Evolutionary conservation across 192 early-diverging fungal genomes (phyloP).

Genomic region (Coemansia sp.): DNA sequence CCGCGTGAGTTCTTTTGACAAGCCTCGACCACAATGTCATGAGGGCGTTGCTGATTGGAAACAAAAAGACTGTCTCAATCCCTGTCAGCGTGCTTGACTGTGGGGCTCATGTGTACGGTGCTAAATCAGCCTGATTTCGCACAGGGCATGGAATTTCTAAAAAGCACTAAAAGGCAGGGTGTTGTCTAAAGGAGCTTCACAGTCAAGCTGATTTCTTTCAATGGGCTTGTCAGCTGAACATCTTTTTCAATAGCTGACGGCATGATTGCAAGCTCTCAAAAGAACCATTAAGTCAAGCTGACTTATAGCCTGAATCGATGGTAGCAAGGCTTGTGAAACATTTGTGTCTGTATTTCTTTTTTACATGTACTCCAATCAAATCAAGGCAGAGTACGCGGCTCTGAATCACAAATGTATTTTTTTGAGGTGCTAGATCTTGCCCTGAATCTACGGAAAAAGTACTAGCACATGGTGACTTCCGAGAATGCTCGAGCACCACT

Average conservation of each 20-base stretch:
- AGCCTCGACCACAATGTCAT: neutral
- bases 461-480: constrained; percentile 36
- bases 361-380: too few relatives aligned
- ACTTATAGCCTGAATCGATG: too few relatives aligned
- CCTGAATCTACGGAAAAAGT: too few relatives aligned
- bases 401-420: too few relatives aligned
- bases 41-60: neutral
- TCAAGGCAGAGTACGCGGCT: too few relatives aligned
- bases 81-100: neutral
- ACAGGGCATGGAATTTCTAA: neutral
- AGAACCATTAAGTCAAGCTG: neutral
- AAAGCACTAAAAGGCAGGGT: neutral
- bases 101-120: neutral
- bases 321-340: too few relatives aligned
- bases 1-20: neutral
- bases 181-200: neutral
- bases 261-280: neutral
- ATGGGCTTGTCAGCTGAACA: neutral
- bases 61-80: neutral
- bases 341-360: too few relatives aligned
- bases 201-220: neutral
- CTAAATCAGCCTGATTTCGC: neutral
- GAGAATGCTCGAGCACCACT: constrained; percentile 35
- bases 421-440: too few relatives aligned
- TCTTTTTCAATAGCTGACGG: neutral